Evolutionary conservation across 2,329 filamentous ascomycete species (phyloP).

Genomic region (Didymella exigua): DNA sequence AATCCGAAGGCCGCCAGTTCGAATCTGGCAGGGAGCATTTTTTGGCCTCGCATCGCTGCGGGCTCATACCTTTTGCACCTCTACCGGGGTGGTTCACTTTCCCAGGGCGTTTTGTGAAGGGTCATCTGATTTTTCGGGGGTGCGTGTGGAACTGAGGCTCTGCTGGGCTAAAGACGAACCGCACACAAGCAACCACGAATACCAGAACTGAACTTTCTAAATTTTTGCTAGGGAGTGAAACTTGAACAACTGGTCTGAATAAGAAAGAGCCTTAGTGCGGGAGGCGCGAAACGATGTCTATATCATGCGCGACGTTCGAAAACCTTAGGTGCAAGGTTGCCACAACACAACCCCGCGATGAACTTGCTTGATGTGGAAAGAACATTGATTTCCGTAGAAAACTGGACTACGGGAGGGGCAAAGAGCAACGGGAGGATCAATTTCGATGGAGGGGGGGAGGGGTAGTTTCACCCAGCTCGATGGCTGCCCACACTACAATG

Average conservation of each 20-base stretch:
- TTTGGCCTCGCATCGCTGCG: not conserved
- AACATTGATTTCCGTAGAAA: not conserved
- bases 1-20: slow-evolving; percentile 47
- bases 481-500: not conserved
- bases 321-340: not conserved
- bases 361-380: slow-evolving; percentile 4
- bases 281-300: not conserved
- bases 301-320: not conserved
- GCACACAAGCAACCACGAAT: not conserved
- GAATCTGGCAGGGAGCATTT: slow-evolving; percentile 39
- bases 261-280: not conserved
- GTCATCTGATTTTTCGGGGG: not conserved
- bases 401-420: slow-evolving; percentile 11
- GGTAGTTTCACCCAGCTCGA: slow-evolving; percentile 1
- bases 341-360: slow-evolving; percentile 3
- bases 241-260: too few species aligned
- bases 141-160: not conserved
- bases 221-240: not conserved
- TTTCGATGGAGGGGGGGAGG: slow-evolving; percentile 3
- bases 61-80: not conserved
- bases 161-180: not conserved
- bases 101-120: too few species aligned
- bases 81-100: not conserved
- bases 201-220: not conserved
- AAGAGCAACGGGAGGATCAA: slow-evolving; percentile 1